Base-by-base conservation (phyloP, 2,329 filamentous ascomycete species). In the Colletotrichum spinosum region DNA sequence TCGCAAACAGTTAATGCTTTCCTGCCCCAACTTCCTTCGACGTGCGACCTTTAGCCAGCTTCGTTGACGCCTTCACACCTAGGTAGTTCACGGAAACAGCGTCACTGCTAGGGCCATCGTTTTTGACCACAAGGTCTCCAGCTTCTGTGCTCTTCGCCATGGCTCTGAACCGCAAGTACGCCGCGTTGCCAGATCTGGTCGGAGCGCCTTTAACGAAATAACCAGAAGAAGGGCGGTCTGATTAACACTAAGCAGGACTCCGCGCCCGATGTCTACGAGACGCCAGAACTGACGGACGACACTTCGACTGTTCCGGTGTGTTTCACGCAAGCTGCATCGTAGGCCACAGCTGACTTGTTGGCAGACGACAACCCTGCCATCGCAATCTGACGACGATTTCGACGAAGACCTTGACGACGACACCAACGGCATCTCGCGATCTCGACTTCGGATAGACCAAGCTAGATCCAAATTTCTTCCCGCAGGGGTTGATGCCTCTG, bases 191-290 rank as follows among this genome's bases (percentile, higher is more conserved):
- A 62, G 92, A 95, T 76, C 80, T 96, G 77, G 92, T 94, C 49
- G 56, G 63, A 62, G 48, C 42, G 44, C 48, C 35, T 10, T 46
- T 13, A 50, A 17, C 38, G 13, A 45, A 35, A 45, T 11, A 17
- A 35, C 37, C n/a, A 37, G 33, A 45, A 15, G 33, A 57, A n/a
- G 37, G 58, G 45, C 56, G 37, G 58, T 49, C 39, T 45, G 53
- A 35, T 66, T 69, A 62, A 64, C 66, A 68, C 65, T 59, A n/a
- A 37, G 57, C 70, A 97, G 92, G 94, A 97, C 80, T 92, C 91
- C 59, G 94, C 94, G 35, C 94, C 94, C 70, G 96, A 98, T 75
- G 93, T 97, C 73, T 98, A 97, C 83, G 95, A 98, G 80, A 98
- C 96, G 13, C 94, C 95, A 70, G 94, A 97, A 60, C 83, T 97